A percentile compares a stretch with the other conserved stretches of the same genome.
Conservation (phyloP, 306 rosid species). For the Castanopsis chinensis region DNA sequence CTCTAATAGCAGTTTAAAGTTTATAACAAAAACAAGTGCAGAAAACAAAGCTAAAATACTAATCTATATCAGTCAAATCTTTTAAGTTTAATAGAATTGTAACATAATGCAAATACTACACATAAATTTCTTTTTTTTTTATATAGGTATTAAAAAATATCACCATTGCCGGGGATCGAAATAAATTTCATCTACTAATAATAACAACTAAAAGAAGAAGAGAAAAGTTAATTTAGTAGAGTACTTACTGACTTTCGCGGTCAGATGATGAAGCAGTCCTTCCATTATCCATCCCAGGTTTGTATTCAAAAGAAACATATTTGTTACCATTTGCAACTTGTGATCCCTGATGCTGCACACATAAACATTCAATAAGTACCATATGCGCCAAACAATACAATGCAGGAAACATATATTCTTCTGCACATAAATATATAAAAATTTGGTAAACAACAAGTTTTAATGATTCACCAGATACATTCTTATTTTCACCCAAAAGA, state of each 20-base stretch:
- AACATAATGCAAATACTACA: too few relatives aligned
- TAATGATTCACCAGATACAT: slow-evolving; percentile 1
- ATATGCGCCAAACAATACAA: slow-evolving; percentile 14
- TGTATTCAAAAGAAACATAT: slow-evolving; percentile 90
- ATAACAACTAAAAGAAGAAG: not conserved
- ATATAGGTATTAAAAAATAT: too few relatives aligned
- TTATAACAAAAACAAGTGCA: not conserved
- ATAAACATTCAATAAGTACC: slow-evolving; percentile 22
- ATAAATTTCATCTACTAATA: too few relatives aligned
- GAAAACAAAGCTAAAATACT: not conserved
- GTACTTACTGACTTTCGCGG: slow-evolving; percentile 92
- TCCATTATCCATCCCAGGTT: slow-evolving; percentile 98
- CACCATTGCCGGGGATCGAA: too few relatives aligned
- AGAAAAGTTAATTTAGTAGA: slow-evolving; percentile 2
- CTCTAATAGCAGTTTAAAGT: not conserved
- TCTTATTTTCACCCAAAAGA: not conserved
- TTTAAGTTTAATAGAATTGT: too few relatives aligned
- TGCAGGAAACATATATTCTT: slow-evolving; percentile 8
- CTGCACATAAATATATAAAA: slow-evolving; percentile 18
- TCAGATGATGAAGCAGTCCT: slow-evolving; percentile 96
- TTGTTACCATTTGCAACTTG: slow-evolving; percentile 86
- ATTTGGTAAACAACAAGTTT: slow-evolving; percentile 11
- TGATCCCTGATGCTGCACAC: slow-evolving; percentile 93
- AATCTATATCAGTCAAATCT: too few relatives aligned
- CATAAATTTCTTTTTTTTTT: too few relatives aligned